A percentile compares a stretch with the other conserved stretches of the same genome.
phyloP scores from a whole-genome alignment of 2,329 filamentous ascomycete species.

The Ploettnerulaceae sp. region DNA sequence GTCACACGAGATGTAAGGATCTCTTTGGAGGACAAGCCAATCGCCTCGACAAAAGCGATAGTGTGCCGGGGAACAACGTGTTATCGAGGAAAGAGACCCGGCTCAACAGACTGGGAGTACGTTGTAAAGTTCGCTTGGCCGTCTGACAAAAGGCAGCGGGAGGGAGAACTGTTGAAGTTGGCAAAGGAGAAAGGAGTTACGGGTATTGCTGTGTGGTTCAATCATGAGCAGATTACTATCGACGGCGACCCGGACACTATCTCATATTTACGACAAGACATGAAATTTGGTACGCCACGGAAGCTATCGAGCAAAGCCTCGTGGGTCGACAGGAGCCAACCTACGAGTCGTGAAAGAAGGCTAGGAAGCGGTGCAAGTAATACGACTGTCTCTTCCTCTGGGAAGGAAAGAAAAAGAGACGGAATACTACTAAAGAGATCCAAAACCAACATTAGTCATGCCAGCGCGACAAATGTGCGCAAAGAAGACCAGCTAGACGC shows the following conservation, averaged over 20 bases:
- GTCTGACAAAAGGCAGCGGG: too few species aligned
- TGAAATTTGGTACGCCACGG: constrained; percentile 26
- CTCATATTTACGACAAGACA: constrained; percentile 22
- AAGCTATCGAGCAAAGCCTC: constrained; percentile 21
- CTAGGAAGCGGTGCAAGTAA: constrained; percentile 14
- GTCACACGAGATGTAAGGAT: constrained; percentile 17
- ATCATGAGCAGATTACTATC: constrained; percentile 28
- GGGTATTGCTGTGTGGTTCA: constrained; percentile 28
- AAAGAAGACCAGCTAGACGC: constrained; percentile 19
- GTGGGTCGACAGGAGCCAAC: constrained; percentile 19
- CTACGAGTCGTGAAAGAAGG: constrained; percentile 6
- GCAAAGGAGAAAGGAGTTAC: constrained; percentile 27
- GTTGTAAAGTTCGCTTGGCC: constrained; percentile 35
- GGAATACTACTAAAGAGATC: constrained; percentile 21
- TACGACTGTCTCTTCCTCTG: constrained; percentile 14
- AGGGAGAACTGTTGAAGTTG: constrained; percentile 30
- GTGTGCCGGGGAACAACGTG: constrained; percentile 19
- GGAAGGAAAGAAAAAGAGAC: constrained; percentile 23
- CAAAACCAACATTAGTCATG: constrained; percentile 20
- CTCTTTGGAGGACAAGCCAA: constrained; percentile 18
- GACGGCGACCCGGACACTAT: constrained; percentile 25
- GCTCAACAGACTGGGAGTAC: constrained; percentile 21
- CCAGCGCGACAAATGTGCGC: constrained; percentile 15
- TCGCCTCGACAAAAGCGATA: constrained; percentile 21
- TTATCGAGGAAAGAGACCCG: constrained; percentile 19